Conservation (phyloP, 176 grass and related monocot species). For the Chloris gayana region DNA sequence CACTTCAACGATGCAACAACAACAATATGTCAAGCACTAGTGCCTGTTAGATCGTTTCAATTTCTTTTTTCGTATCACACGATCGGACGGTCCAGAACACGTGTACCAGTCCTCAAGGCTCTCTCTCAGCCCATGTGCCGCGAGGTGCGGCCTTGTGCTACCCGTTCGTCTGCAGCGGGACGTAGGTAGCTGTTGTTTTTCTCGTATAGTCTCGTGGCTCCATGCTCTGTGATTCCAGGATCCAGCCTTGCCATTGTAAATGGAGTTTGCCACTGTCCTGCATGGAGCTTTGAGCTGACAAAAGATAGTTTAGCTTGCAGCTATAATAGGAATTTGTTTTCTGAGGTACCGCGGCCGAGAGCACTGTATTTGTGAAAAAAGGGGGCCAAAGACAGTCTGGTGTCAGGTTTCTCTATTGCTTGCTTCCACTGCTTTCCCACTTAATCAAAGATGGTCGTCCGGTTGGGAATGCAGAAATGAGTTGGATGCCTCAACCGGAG, state of each 20-base stretch:
- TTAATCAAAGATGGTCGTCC: slow-evolving; percentile 30
- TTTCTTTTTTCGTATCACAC: neutral
- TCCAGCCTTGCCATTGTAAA: slow-evolving; percentile 33
- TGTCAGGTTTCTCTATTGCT: slow-evolving; percentile 30
- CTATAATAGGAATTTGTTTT: slow-evolving; percentile 6
- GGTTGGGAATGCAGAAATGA: slow-evolving; percentile 34
- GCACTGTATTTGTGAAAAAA: neutral
- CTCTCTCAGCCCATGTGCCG: neutral
- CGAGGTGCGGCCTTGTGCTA: slow-evolving; percentile 45
- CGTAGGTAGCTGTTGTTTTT: slow-evolving; percentile 22
- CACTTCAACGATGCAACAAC: neutral
- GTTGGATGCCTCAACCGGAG: slow-evolving; percentile 51
- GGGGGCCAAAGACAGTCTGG: slow-evolving; percentile 32
- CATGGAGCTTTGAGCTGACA: slow-evolving; percentile 32
- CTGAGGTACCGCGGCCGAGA: slow-evolving; percentile 1
- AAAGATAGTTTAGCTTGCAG: slow-evolving; percentile 13
- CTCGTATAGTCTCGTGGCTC: slow-evolving; percentile 22
- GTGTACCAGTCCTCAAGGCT: neutral
- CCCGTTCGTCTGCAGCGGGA: slow-evolving; percentile 11
- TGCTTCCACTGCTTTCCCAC: neutral
- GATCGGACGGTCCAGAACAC: slow-evolving; percentile 37
- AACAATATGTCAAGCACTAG: neutral
- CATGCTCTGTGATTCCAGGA: slow-evolving; percentile 24
- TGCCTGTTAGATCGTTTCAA: neutral
- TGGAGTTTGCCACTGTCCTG: slow-evolving; percentile 10